phyloP scores from a whole-genome alignment of 805 yeast species.

The Kodamaea leandrae region DNA sequence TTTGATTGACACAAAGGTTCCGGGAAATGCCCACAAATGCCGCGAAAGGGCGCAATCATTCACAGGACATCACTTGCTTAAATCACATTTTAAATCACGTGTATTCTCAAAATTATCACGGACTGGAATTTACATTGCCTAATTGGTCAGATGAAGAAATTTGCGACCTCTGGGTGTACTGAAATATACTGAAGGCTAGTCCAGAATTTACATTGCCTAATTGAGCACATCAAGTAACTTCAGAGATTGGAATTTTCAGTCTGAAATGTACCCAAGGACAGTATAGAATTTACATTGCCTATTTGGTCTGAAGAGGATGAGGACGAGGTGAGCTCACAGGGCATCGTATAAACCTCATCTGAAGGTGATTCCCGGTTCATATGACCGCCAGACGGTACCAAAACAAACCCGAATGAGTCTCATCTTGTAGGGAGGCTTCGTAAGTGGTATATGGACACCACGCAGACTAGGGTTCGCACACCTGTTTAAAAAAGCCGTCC shows the following conservation, averaged over 20 bases:
- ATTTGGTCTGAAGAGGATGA: slow-evolving; percentile 15
- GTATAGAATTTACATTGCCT: slow-evolving; percentile 15
- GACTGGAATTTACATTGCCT: slow-evolving; percentile 28
- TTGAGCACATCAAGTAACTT: slow-evolving; percentile 29
- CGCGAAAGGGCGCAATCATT: too few species aligned
- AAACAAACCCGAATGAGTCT: not conserved
- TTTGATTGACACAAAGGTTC: too few species aligned
- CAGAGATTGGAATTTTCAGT: not conserved
- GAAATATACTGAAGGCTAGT: slow-evolving; percentile 1
- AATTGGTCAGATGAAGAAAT: slow-evolving; percentile 31
- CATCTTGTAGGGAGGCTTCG: not conserved
- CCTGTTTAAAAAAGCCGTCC: slow-evolving; percentile 1
- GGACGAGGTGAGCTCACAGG: not conserved
- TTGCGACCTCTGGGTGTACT: not conserved
- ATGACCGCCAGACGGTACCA: not conserved
- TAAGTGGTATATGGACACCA: not conserved
- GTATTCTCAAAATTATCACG: not conserved
- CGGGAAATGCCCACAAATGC: too few species aligned
- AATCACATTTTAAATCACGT: not conserved
- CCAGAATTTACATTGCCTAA: slow-evolving; percentile 33
- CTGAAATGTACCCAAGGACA: slow-evolving; percentile 18
- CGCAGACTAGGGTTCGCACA: not conserved
- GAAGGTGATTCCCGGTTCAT: not conserved
- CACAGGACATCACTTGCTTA: not conserved
- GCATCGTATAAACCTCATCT: too few species aligned